phyloP scores from a whole-genome alignment of 129 eudicot genomes.

The Flaveria brownii region DNA sequence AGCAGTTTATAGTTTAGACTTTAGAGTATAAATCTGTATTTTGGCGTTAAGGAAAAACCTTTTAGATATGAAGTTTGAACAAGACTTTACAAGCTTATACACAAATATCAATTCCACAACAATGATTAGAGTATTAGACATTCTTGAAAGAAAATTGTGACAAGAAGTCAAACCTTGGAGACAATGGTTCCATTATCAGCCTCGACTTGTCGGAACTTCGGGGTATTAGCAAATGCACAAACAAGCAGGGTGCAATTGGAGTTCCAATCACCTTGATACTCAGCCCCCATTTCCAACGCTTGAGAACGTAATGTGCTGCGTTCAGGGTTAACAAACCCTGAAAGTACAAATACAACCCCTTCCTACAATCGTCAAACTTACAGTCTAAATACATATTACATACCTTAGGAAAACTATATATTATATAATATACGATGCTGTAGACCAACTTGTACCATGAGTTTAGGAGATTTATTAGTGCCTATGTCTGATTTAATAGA shows the following conservation, averaged over 20 bases:
- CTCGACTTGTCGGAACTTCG: constrained; percentile 90
- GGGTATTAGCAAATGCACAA: constrained; percentile 86
- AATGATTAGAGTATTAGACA: background rate
- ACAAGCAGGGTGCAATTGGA: constrained; percentile 73
- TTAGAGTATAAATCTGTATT: background rate
- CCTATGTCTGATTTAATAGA: constrained; percentile 36
- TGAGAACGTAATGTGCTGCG: constrained; percentile 74
- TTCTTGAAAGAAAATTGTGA: background rate
- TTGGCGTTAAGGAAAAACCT: background rate
- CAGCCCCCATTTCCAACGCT: constrained; percentile 93
- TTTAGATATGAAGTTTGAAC: background rate
- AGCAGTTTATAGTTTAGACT: no score
- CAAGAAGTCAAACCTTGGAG: constrained; percentile 59
- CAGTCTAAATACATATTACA: background rate
- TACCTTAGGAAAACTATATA: background rate
- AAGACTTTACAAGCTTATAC: background rate
- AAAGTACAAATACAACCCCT: constrained; percentile 84
- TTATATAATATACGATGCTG: background rate
- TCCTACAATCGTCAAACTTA: constrained; percentile 47
- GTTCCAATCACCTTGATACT: constrained; percentile 89
- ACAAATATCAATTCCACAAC: background rate
- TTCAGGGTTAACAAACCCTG: constrained; percentile 95
- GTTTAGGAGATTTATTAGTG: constrained; percentile 47
- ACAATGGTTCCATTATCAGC: constrained; percentile 87
- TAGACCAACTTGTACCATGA: constrained; percentile 50